Percentiles rank a stretch among this genome's conserved stretches.
These are phyloP conservation scores for Orbilia oligospora DNA, from an alignment of 2,329 filamentous ascomycete genomes.

Conservation along the genomic window DNA sequence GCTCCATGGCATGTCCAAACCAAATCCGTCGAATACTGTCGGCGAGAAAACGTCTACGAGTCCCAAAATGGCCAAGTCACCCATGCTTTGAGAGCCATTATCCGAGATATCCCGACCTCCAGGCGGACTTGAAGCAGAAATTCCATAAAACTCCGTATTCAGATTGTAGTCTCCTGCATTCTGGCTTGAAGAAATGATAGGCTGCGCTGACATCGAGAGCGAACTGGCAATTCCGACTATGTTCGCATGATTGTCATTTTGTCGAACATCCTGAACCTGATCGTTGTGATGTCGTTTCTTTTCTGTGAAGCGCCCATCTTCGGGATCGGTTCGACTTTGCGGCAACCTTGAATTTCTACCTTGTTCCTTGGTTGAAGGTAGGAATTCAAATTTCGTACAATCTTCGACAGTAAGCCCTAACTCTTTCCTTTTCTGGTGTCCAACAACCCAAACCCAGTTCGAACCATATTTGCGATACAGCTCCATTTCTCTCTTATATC, in stretches of 20 bases:
- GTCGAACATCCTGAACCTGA: not conserved
- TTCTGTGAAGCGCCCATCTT: not conserved
- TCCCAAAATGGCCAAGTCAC: not conserved
- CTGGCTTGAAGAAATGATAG: not conserved
- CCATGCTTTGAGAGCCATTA: not conserved
- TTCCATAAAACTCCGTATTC: not conserved
- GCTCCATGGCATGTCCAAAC: constrained; percentile 22
- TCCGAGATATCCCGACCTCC: not conserved
- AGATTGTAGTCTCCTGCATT: not conserved
- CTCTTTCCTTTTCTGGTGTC: constrained; percentile 41
- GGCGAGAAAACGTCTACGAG: constrained; percentile 27
- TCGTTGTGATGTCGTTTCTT: not conserved
- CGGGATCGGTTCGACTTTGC: not conserved
- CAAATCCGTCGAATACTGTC: constrained; percentile 34
- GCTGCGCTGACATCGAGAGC: not conserved
- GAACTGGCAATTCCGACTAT: not conserved
- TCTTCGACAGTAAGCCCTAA: constrained; percentile 54
- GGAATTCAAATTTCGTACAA: constrained; percentile 44
- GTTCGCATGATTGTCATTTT: not conserved
- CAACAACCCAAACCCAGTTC: constrained; percentile 53
- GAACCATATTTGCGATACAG: constrained; percentile 53
- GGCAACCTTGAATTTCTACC: not conserved
- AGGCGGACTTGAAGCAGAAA: not conserved
- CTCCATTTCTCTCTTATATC: constrained; percentile 57
- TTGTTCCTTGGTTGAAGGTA: not conserved